Evolutionary conservation across 768 basidiomycete species (phyloP), one percentile per base, ranked within the genome.

Genomic region (Russula sp.): DNA sequence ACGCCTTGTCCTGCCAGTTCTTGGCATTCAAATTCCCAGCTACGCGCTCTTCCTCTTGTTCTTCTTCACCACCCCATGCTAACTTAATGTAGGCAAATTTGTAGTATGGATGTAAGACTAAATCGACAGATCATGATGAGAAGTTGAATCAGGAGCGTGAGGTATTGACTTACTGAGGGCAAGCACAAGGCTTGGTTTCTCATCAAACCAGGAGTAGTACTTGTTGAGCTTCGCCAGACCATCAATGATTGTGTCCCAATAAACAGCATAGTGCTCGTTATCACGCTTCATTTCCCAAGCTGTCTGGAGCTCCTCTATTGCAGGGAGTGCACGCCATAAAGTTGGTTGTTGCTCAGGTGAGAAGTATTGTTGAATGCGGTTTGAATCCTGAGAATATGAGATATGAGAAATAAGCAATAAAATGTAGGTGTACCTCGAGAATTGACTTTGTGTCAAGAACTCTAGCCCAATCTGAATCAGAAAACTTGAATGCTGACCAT

Each of bases 341-440:
- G 73, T 75, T 0, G 70, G 70, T 0, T 63, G 59, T 4, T 55
- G 31, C 10, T 73, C 71, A 0, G 71, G 57, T 0, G 71, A 75
- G 55, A 75, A 74, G 22, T 45, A 27, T 6, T 74, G 71, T 32
- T 73, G 73, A 11, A 72, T 65, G 9, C 57, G 13, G 20, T 75
- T 71, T 0, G 70, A 59, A 10, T 74, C 71, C 69, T 31, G 13
- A 1, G 45, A 45, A 61, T n/a, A 59, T 10, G 9, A 37, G 35
- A 42, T 27, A 27, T 2, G 27, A 27, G 27, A 27, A 27, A 27
- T 27, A 27, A 2, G 27, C 27, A 27, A 27, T 27, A 27, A 27
- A 27, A 27, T 27, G 27, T 27, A 3, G 27, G 27, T 27, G 27
- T 27, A 27, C 27, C 27, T 27, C 2, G 27, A 27, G 27, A 27